These are phyloP conservation scores for Acacia pycnantha DNA, from an alignment of 331 rosid species.

Conservation along the genomic window DNA sequence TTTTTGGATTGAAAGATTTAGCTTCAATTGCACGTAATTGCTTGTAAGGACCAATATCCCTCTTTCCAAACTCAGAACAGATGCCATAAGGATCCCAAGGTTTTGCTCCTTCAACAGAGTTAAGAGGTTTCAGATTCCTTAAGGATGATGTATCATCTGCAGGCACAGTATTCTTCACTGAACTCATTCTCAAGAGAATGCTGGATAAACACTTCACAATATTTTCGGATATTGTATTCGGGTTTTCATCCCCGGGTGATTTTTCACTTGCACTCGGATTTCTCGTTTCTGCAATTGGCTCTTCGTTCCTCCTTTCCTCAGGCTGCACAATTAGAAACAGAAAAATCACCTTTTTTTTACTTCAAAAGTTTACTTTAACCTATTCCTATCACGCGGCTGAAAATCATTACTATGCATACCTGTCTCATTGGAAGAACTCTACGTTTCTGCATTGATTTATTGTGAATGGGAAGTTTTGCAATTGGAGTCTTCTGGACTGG, in stretches of 20 bases:
- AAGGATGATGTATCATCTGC: constrained; percentile 31
- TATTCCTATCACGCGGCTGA: neutral
- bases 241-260: constrained; percentile 47
- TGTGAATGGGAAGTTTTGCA: constrained; percentile 44
- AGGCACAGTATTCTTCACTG: constrained; percentile 41
- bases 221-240: constrained; percentile 72
- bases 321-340: constrained; percentile 46
- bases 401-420: constrained; percentile 34
- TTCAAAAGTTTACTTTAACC: neutral
- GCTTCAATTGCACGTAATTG: constrained; percentile 44
- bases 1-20: constrained; percentile 44
- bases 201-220: constrained; percentile 76
- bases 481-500: constrained; percentile 31
- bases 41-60: constrained; percentile 59
- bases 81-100: constrained; percentile 55
- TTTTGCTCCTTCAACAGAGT: constrained; percentile 28
- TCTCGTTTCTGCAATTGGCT: constrained; percentile 41
- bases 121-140: constrained; percentile 27
- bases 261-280: constrained; percentile 34
- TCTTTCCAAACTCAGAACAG: constrained; percentile 49
- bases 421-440: constrained; percentile 44
- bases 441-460: constrained; percentile 47
- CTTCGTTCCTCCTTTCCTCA: constrained; percentile 39
- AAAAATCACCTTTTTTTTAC: constrained; percentile 21
- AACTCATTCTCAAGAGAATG: constrained; percentile 71